Evolutionary conservation across 23 red algal genomes (phyloP).

Genomic region (Agarophyton chilense): DNA sequence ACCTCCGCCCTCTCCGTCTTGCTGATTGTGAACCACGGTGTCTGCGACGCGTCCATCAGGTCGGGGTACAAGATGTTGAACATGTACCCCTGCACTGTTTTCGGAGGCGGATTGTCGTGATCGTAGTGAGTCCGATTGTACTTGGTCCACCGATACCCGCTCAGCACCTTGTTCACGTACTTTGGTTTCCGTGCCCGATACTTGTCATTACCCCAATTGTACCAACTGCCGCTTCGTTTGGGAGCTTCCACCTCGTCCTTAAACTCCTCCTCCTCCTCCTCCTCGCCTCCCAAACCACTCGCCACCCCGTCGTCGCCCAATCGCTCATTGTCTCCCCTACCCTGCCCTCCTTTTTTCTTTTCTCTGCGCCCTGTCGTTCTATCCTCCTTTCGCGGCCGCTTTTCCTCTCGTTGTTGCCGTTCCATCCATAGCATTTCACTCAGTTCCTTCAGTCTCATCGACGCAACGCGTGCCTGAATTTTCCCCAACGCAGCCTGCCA

Average conservation of each 20-base stretch:
- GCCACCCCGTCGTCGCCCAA: too few relatives aligned
- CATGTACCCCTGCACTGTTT: conserved; percentile 93
- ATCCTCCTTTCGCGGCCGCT: neutral
- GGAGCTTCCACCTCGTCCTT: conserved; percentile 68
- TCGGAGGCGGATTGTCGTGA: conserved; percentile 92
- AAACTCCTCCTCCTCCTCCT: conserved; percentile 78
- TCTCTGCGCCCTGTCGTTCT: neutral
- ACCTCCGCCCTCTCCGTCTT: conserved; percentile 71
- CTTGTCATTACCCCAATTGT: conserved; percentile 80
- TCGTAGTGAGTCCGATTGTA: conserved; percentile 98
- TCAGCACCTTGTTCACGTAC: conserved; percentile 86
- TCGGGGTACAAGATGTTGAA: conserved; percentile 98
- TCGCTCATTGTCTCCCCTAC: neutral
- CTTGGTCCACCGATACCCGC: conserved; percentile 92
- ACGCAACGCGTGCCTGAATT: conserved; percentile 28
- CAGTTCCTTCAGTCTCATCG: conserved; percentile 13
- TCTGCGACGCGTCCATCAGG: conserved; percentile 62
- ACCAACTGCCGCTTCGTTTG: neutral
- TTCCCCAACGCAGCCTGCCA: conserved; percentile 40
- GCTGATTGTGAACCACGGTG: conserved; percentile 65
- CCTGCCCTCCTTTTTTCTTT: neutral
- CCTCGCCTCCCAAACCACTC: too few relatives aligned
- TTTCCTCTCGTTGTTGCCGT: neutral
- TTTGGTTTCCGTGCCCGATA: conserved; percentile 76
- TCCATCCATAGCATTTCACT: conserved; percentile 21